Conservation (phyloP, 2,329 filamentous ascomycete genomes). For the Trichophyton mentagrophytes region DNA sequence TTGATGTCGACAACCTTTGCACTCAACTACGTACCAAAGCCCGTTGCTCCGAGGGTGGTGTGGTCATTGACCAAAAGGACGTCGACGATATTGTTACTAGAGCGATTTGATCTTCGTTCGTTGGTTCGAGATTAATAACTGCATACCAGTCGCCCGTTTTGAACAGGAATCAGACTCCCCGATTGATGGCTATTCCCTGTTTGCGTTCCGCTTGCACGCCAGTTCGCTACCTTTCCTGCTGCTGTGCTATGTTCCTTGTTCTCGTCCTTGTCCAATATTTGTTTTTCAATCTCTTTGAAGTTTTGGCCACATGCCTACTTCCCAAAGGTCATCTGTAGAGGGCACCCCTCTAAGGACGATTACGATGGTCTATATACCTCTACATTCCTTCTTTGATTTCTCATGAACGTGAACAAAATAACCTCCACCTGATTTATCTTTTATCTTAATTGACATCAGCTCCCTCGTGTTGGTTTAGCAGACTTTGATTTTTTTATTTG, state of each 20-base stretch:
- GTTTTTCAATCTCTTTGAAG: background rate
- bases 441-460: background rate
- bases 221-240: background rate
- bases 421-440: background rate
- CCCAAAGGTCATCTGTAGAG: background rate
- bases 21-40: slow-evolving; percentile 90
- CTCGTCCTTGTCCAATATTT: background rate
- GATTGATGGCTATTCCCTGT: background rate
- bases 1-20: slow-evolving; percentile 87
- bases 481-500: background rate
- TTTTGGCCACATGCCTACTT: too few species aligned
- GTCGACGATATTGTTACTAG: slow-evolving; percentile 63
- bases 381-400: background rate
- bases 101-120: slow-evolving; percentile 16
- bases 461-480: background rate
- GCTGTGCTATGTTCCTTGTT: background rate
- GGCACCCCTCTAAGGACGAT: too few species aligned
- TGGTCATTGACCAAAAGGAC: slow-evolving; percentile 77
- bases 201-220: background rate
- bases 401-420: background rate
- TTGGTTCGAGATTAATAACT: background rate
- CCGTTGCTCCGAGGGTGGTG: slow-evolving; percentile 77
- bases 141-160: background rate
- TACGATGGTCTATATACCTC: background rate
- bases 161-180: background rate